Conservation (phyloP, 352 stramenopile species). For the Elongisporangium prolatum region DNA sequence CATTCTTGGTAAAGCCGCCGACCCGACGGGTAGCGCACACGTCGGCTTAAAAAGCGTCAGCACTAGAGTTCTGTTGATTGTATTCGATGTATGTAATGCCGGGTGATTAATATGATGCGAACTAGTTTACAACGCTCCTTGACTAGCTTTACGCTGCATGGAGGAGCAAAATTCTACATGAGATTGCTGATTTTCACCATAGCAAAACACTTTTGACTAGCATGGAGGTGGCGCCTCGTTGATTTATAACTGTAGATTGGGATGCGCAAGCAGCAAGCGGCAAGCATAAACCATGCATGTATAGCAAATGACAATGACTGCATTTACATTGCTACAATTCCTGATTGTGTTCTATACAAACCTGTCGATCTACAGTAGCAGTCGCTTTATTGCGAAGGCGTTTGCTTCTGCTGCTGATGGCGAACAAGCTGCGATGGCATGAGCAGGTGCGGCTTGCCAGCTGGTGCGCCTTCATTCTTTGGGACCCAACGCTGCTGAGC, state of each 20-base stretch:
- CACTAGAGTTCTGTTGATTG: not conserved
- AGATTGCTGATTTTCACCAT: conserved; percentile 34
- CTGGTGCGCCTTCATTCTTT: conserved; percentile 13
- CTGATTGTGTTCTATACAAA: not conserved
- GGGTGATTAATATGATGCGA: conserved; percentile 27
- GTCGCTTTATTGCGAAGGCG: conserved; percentile 7
- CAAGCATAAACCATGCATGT: too few species aligned
- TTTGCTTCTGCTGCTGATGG: conserved; percentile 36
- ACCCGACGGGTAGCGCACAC: too few species aligned
- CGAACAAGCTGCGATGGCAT: conserved; percentile 49
- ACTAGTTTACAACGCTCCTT: conserved; percentile 28
- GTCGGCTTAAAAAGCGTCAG: too few species aligned
- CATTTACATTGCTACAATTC: conserved; percentile 4
- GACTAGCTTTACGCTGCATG: conserved; percentile 22
- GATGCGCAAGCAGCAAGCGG: too few species aligned
- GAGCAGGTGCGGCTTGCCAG: conserved; percentile 22
- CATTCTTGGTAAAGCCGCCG: not conserved
- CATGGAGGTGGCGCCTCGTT: not conserved
- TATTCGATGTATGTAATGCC: not conserved
- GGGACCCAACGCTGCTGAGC: conserved; percentile 28
- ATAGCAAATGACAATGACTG: not conserved
- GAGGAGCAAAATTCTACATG: conserved; percentile 48
- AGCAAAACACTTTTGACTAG: not conserved
- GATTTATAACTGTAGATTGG: too few species aligned
- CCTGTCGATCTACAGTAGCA: not conserved